Percentiles rank a stretch among this genome's conserved stretches.
These are phyloP conservation scores for Fusarium veterinarium DNA, from an alignment of 2,329 filamentous ascomycete species.

Conservation along the genomic window DNA sequence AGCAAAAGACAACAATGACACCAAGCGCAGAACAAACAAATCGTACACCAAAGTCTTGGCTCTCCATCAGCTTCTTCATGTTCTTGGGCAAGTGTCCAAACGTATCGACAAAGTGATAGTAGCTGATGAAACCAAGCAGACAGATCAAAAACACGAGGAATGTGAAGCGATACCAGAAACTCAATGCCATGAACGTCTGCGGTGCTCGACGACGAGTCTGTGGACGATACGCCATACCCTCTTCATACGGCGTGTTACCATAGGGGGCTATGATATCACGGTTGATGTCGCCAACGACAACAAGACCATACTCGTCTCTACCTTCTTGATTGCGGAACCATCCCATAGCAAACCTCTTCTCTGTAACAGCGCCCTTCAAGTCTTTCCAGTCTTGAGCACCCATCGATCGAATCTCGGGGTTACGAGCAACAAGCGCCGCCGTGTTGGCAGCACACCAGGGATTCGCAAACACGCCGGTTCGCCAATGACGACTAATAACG, in stretches of 20 bases:
- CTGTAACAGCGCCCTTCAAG: conserved; percentile 16
- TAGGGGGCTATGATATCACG: conserved; percentile 2
- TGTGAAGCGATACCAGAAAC: conserved; percentile 48
- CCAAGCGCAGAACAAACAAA: conserved; percentile 57
- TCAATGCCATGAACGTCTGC: conserved; percentile 51
- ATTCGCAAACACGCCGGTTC: conserved; percentile 39
- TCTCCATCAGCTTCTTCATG: conserved; percentile 52
- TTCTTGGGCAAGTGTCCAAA: conserved; percentile 32
- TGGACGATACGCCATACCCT: conserved; percentile 11
- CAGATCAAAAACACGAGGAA: conserved; percentile 50
- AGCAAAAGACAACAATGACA: conserved; percentile 55
- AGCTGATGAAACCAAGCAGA: conserved; percentile 53
- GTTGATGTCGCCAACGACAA: conserved; percentile 7
- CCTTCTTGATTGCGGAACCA: conserved; percentile 24
- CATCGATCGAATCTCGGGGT: conserved; percentile 30
- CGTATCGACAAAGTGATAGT: conserved; percentile 50
- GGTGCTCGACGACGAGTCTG: conserved; percentile 19
- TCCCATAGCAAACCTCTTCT: conserved; percentile 31
- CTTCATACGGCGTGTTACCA: conserved; percentile 20
- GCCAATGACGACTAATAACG: conserved; percentile 34
- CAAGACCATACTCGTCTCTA: conserved; percentile 32
- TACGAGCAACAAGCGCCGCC: conserved; percentile 35
- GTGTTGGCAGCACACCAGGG: conserved; percentile 35
- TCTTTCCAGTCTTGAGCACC: conserved; percentile 26
- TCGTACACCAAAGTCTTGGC: conserved; percentile 56